These are phyloP conservation scores for Aristolochia contorta DNA, from an alignment of 164 flowering plant species.

Conservation along the genomic window DNA sequence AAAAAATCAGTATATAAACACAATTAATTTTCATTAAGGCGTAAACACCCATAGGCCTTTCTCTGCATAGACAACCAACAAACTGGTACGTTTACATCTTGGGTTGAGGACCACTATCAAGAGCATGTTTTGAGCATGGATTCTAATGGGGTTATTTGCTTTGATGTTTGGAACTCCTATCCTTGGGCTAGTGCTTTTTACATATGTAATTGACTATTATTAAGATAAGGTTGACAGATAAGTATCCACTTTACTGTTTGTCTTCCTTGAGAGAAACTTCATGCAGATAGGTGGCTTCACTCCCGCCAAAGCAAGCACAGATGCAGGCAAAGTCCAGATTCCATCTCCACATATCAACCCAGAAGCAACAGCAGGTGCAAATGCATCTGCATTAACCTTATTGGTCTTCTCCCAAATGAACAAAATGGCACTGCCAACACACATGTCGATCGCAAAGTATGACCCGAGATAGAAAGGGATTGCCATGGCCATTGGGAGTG, in stretches of 20 bases:
- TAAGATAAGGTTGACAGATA: conserved; percentile 17
- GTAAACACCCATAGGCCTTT: too few relatives aligned
- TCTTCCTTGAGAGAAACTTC: conserved; percentile 34
- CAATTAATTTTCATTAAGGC: too few relatives aligned
- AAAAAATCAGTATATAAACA: too few relatives aligned
- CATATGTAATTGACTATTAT: not conserved
- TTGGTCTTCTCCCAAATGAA: conserved; percentile 32
- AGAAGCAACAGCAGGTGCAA: conserved; percentile 49
- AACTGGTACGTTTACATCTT: too few relatives aligned
- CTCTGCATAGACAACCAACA: too few relatives aligned
- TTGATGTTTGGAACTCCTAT: too few relatives aligned
- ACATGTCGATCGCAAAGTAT: conserved; percentile 52
- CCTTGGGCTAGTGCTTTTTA: too few relatives aligned
- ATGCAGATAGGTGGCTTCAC: conserved; percentile 47
- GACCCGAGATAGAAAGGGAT: conserved; percentile 48
- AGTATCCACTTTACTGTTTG: conserved; percentile 25
- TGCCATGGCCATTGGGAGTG: conserved; percentile 62
- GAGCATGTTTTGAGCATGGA: too few relatives aligned
- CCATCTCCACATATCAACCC: conserved; percentile 58
- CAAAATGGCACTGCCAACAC: conserved; percentile 46
- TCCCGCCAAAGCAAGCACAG: conserved; percentile 34
- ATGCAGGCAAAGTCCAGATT: conserved; percentile 46
- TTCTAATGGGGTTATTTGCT: too few relatives aligned
- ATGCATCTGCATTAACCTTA: conserved; percentile 41
- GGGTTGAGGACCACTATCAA: too few relatives aligned